A percentile compares a stretch with the other conserved stretches of the same genome.
These are phyloP conservation scores for Zanthoxylum bungeanum DNA, from an alignment of 345 rosid species.

Conservation along the genomic window DNA sequence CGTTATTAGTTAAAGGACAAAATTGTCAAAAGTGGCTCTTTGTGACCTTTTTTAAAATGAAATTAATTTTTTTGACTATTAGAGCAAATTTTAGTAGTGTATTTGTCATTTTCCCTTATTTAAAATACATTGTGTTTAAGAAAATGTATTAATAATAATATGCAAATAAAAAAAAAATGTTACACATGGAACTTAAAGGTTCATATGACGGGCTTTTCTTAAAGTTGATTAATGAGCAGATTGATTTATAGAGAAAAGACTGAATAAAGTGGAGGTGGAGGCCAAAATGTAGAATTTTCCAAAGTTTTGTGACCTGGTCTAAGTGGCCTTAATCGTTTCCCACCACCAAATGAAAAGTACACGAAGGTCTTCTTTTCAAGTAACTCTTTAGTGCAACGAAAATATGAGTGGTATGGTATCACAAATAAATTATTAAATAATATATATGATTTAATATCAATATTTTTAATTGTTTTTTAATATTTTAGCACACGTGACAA, in stretches of 20 bases:
- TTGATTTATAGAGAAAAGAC: neutral
- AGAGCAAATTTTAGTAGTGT: no score
- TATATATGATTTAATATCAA: no score
- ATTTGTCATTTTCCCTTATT: no score
- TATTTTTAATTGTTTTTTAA: no score
- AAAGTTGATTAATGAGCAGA: neutral
- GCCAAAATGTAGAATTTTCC: neutral
- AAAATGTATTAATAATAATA: neutral
- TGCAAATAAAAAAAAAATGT: neutral
- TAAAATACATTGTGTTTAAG: neutral
- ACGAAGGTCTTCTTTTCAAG: neutral
- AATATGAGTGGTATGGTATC: no score
- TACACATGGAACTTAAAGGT: neutral
- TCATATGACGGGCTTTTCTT: neutral
- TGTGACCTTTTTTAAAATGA: no score
- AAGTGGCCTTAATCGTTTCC: neutral
- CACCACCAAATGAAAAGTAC: neutral
- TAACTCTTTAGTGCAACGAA: no score
- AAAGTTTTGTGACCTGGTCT: neutral
- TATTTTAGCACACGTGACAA: no score
- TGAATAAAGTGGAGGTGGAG: neutral
- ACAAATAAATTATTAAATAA: no score
- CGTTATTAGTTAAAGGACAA: no score
- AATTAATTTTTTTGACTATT: no score
- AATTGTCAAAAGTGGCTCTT: no score